Conservation (phyloP, 139 green algal genomes). For the Picochlorum sp. region DNA sequence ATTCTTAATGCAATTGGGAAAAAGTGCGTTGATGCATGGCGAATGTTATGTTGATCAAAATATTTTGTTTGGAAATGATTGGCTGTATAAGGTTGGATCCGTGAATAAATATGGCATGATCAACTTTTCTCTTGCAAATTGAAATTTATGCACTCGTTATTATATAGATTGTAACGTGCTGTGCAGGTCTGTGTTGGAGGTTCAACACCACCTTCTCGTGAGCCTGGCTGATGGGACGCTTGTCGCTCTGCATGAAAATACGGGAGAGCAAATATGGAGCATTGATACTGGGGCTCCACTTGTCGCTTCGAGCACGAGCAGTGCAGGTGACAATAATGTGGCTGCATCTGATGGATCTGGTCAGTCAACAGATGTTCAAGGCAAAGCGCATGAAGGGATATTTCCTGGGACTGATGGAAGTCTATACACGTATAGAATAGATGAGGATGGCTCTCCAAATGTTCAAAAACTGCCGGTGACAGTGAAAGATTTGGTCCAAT, state of each 20-base stretch:
- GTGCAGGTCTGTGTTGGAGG: not conserved
- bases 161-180: not conserved
- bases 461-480: constrained; percentile 67
- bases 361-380: not conserved
- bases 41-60: too few relatives aligned
- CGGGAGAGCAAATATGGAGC: constrained; percentile 57
- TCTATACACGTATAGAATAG: constrained; percentile 64
- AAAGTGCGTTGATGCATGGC: too few relatives aligned
- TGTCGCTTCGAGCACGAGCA: constrained; percentile 27
- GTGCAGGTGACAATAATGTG: too few relatives aligned
- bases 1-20: not conserved
- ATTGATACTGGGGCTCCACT: constrained; percentile 70
- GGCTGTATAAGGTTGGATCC: too few relatives aligned
- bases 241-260: constrained; percentile 51
- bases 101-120: too few relatives aligned
- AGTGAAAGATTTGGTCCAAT: constrained; percentile 74
- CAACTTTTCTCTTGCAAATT: too few relatives aligned
- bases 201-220: constrained; percentile 47
- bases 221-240: constrained; percentile 68
- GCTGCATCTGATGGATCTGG: not conserved
- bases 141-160: too few relatives aligned
- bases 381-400: constrained; percentile 34
- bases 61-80: too few relatives aligned
- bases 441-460: not conserved
- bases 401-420: constrained; percentile 79